Base-by-base conservation (phyloP, 129 eudicot genomes). In the Flaveria sonorensis region DNA sequence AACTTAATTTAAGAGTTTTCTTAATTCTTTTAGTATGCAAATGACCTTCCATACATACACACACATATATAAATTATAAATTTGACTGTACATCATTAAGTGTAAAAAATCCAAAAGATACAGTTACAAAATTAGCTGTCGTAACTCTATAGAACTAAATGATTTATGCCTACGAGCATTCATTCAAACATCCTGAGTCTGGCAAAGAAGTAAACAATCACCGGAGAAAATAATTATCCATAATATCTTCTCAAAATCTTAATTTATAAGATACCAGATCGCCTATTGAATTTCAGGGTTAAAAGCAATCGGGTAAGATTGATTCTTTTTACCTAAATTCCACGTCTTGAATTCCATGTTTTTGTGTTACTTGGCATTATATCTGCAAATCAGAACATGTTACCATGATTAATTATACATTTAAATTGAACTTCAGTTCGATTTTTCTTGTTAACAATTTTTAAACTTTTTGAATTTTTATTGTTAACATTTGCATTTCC, bases 281-380 rank as follows among this genome's bases (percentile, higher is more conserved):
- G 39, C 23, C 0, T 72, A 10, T 32, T 13, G 8, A 2, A 71
- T 8, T 30, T 30, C 26, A 3, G 14, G 21, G 11, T 9, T 10
- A 48, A 12, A 3, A 18, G 4, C 59, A 28, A 9, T 62, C 48
- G 0, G 62, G 79, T 75, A 75, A 75, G 79, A 32, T 48, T 63
- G 48, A 62, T 63, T 63, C 60, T 15, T 46, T 75, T 63, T 63
- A 62, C 62, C 47, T 16, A 64, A 26, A 24, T 43, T 75, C 12
- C 13, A 26, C 59, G 39, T 13, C 4, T 8, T 13, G 2, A 39
- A 5, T 73, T 42, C 6, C 5, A 12, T 13, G 42, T 40, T 6
- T 59, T 20, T 10, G 19, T 70, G 40, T 47, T 21, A 14, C 15
- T 12, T 48, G 21, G 20, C 16, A 52, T 5, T 20, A 52, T 52